Conservation (phyloP, 805 yeast genomes). For the Suhomyces emberorum region DNA sequence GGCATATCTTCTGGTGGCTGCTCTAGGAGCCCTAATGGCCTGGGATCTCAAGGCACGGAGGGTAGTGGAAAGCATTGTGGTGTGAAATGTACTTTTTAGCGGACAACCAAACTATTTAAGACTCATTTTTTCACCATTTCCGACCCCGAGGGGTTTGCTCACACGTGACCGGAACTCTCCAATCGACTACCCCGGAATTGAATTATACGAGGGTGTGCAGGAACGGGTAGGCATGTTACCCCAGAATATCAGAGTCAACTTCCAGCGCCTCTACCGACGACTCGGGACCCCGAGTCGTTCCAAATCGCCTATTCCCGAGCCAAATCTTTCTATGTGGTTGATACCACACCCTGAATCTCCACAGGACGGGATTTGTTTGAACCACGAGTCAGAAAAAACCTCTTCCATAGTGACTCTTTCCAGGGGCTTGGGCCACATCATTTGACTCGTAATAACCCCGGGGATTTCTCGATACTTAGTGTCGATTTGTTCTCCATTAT, state of each 20-base stretch:
- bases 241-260: not conserved
- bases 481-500: not conserved
- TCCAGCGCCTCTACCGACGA: not conserved
- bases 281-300: not conserved
- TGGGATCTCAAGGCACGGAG: slow-evolving; percentile 25
- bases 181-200: too few species aligned
- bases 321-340: not conserved
- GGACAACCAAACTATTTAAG: slow-evolving; percentile 1
- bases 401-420: slow-evolving; percentile 7
- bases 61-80: slow-evolving; percentile 23
- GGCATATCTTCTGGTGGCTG: slow-evolving; percentile 49
- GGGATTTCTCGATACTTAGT: too few species aligned
- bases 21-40: slow-evolving; percentile 11
- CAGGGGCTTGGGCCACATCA: slow-evolving; percentile 8
- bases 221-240: not conserved
- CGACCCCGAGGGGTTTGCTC: not conserved
- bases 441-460: slow-evolving; percentile 6
- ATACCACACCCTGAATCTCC: not conserved
- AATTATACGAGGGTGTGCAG: too few species aligned
- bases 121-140: slow-evolving; percentile 1
- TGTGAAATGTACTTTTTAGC: too few species aligned
- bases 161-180: too few species aligned
- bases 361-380: slow-evolving; percentile 1
- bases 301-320: not conserved
- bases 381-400: slow-evolving; percentile 10